Conservation (phyloP, 345 rosid genomes). For the Acer yangbiense region DNA sequence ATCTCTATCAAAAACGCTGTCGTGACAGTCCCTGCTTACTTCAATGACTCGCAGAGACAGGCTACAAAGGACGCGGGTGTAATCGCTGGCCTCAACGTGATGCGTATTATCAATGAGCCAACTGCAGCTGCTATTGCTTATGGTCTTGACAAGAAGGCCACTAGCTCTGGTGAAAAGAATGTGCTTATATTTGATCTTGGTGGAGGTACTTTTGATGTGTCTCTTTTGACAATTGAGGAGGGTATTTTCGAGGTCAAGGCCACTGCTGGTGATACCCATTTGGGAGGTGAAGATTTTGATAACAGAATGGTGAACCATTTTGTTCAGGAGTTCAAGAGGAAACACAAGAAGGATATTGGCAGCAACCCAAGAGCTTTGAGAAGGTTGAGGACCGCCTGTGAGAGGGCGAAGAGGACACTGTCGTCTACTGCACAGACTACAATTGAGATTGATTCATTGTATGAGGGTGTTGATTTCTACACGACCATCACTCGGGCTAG, state of each 20-base stretch:
- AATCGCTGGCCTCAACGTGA: constrained; percentile 45
- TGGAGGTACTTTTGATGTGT: constrained; percentile 70
- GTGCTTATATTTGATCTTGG: constrained; percentile 67
- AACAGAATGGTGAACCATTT: constrained; percentile 63
- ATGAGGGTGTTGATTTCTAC: constrained; percentile 57
- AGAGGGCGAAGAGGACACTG: constrained; percentile 40
- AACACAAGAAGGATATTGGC: constrained; percentile 56
- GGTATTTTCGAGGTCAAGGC: constrained; percentile 63
- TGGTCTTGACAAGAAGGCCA: constrained; percentile 47
- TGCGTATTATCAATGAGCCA: constrained; percentile 51
- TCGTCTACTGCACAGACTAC: constrained; percentile 49
- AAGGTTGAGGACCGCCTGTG: constrained; percentile 43
- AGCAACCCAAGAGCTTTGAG: constrained; percentile 55
- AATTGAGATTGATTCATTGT: constrained; percentile 54
- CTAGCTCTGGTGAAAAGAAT: constrained; percentile 51
- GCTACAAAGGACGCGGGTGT: constrained; percentile 55
- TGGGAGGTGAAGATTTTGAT: constrained; percentile 55
- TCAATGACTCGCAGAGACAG: constrained; percentile 51
- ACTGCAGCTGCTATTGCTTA: constrained; percentile 54
- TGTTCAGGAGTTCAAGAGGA: constrained; percentile 61
- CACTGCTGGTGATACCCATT: constrained; percentile 67
- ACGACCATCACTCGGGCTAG: constrained; percentile 52
- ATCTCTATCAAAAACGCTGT: constrained; percentile 36
- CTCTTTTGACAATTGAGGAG: constrained; percentile 59
- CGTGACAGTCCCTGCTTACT: constrained; percentile 49